phyloP scores from a whole-genome alignment of 2,329 filamentous ascomycete species.

The Xylaria sp. region DNA sequence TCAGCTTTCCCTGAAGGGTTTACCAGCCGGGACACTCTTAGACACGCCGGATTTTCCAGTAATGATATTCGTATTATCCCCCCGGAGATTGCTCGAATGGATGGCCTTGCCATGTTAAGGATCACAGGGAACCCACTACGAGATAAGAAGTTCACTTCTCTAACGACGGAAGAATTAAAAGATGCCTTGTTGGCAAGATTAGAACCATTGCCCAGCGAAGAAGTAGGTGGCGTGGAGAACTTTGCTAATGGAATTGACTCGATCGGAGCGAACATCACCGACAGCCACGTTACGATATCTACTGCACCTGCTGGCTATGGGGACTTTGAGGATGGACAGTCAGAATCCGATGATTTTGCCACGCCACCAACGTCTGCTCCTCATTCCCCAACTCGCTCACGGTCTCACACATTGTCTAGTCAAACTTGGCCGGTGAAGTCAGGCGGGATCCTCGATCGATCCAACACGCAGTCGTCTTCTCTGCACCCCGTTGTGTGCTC shows the following conservation, averaged over 20 bases:
- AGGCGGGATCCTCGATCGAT: constrained; percentile 75
- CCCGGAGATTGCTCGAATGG: constrained; percentile 81
- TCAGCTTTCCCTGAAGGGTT: constrained; percentile 81
- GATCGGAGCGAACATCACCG: constrained; percentile 40
- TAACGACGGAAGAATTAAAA: constrained; percentile 85
- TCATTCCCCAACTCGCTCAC: constrained; percentile 59
- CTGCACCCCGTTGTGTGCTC: constrained; percentile 68
- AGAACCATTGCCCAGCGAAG: constrained; percentile 60
- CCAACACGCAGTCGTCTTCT: constrained; percentile 70
- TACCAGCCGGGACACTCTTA: constrained; percentile 71
- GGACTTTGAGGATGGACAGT: constrained; percentile 54
- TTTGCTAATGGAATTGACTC: constrained; percentile 46
- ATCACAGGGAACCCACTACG: constrained; percentile 90
- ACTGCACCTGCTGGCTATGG: constrained; percentile 1
- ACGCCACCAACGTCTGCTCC: constrained; percentile 67
- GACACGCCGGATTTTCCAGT: constrained; percentile 82
- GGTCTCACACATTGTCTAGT: constrained; percentile 59
- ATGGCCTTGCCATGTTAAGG: constrained; percentile 76
- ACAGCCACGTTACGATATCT: not conserved
- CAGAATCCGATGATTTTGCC: constrained; percentile 66
- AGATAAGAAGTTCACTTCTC: constrained; percentile 85
- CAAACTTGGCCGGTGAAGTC: constrained; percentile 65
- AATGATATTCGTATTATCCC: constrained; percentile 85
- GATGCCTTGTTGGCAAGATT: constrained; percentile 74
- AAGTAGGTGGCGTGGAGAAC: constrained; percentile 39